phyloP scores from a whole-genome alignment of 495 filamentous ascomycete genomes.

The Aspergillus affinis region DNA sequence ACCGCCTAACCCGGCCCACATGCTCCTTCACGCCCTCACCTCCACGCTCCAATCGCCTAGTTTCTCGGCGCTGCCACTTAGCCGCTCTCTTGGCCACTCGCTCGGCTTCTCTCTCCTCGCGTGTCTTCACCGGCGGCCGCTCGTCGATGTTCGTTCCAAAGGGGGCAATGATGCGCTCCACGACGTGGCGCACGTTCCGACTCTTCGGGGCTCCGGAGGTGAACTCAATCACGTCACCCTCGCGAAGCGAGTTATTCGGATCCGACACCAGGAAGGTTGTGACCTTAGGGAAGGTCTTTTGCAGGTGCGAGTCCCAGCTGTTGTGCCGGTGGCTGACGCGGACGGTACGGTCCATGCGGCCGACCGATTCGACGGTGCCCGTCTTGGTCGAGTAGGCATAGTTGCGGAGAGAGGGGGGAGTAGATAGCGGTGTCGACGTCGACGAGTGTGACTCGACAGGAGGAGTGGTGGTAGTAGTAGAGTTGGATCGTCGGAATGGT shows the following conservation, averaged over 20 bases:
- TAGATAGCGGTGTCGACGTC: slow-evolving; percentile 9
- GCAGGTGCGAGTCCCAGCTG: slow-evolving; percentile 38
- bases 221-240: slow-evolving; percentile 80
- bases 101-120: slow-evolving; percentile 58
- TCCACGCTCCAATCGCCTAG: slow-evolving; percentile 25
- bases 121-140: slow-evolving; percentile 61
- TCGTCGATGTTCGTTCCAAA: slow-evolving; percentile 62
- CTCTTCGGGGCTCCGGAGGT: slow-evolving; percentile 62
- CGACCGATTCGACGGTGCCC: slow-evolving; percentile 48
- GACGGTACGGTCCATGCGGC: slow-evolving; percentile 47
- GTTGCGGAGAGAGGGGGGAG: slow-evolving; percentile 33
- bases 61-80: slow-evolving; percentile 50
- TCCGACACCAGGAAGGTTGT: slow-evolving; percentile 66
- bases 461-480: slow-evolving; percentile 18
- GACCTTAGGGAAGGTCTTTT: slow-evolving; percentile 43
- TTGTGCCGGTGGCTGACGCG: slow-evolving; percentile 39
- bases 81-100: slow-evolving; percentile 45
- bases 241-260: slow-evolving; percentile 67
- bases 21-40: slow-evolving; percentile 19
- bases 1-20: slow-evolving; percentile 22
- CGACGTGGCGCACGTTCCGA: slow-evolving; percentile 70
- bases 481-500: slow-evolving; percentile 20
- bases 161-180: slow-evolving; percentile 73
- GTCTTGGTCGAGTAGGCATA: slow-evolving; percentile 41
- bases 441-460: slow-evolving; percentile 13